Conservation (phyloP, 192 early-diverging fungal species). For the Coemansia sp. region DNA sequence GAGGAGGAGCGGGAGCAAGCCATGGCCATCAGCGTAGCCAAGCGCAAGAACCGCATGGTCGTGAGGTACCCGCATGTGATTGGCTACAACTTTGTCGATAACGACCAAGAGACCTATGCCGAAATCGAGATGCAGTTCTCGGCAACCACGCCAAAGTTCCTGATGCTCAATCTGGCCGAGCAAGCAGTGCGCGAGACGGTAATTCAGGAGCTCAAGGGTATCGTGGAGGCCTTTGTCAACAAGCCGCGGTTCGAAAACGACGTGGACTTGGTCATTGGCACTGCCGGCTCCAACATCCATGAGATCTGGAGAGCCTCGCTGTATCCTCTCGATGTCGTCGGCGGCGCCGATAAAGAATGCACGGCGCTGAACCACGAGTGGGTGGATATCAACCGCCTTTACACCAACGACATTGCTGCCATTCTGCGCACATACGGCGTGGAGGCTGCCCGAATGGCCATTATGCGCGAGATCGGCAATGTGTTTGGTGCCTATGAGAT, state of each 20-base stretch:
- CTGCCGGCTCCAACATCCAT: slow-evolving; percentile 88
- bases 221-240: slow-evolving; percentile 76
- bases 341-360: slow-evolving; percentile 15
- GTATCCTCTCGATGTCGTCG: slow-evolving; percentile 34
- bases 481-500: slow-evolving; percentile 97
- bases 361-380: slow-evolving; percentile 49
- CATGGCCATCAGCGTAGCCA: slow-evolving; percentile 12
- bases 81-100: slow-evolving; percentile 52
- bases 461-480: slow-evolving; percentile 85
- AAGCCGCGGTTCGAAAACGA: slow-evolving; percentile 78
- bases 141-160: slow-evolving; percentile 85
- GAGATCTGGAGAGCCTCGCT: slow-evolving; percentile 81
- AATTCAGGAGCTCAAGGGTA: slow-evolving; percentile 83
- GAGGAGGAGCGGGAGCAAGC: slow-evolving; percentile 48
- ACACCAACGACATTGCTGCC: slow-evolving; percentile 97
- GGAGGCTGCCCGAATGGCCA: slow-evolving; percentile 89
- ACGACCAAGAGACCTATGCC: slow-evolving; percentile 23
- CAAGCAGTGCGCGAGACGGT: slow-evolving; percentile 69
- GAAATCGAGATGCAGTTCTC: slow-evolving; percentile 79
- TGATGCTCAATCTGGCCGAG: slow-evolving; percentile 89
- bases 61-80: slow-evolving; percentile 62
- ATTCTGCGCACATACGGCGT: slow-evolving; percentile 93
- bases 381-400: slow-evolving; percentile 83
- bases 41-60: slow-evolving; percentile 55
- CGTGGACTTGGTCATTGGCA: slow-evolving; percentile 68